Evolutionary conservation across 1,139 yeast species (phyloP).

Genomic region (Geotrichum aggregatum): DNA sequence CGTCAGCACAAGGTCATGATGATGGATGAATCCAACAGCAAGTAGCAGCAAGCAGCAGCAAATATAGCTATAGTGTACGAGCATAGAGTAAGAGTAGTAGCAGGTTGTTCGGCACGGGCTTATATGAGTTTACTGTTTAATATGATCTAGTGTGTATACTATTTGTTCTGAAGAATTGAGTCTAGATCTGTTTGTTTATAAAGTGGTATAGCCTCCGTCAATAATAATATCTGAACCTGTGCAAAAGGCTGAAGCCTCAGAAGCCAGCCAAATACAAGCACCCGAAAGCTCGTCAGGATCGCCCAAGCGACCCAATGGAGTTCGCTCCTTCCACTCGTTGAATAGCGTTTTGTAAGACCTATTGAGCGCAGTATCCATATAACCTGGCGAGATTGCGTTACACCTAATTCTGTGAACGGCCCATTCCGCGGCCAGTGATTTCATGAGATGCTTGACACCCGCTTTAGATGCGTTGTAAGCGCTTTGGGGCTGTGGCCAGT

Average conservation of each 20-base stretch:
- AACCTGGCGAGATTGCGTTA: conserved; percentile 56
- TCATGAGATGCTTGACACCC: conserved; percentile 52
- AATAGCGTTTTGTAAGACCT: conserved; percentile 48
- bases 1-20: too few species aligned
- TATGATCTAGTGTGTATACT: too few species aligned
- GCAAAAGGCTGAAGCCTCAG: conserved; percentile 59
- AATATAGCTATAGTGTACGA: too few species aligned
- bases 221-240: conserved; percentile 64
- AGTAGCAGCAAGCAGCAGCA: too few species aligned
- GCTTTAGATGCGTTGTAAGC: conserved; percentile 60
- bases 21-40: too few species aligned
- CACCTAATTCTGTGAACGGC: conserved; percentile 51
- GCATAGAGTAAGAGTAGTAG: too few species aligned
- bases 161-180: too few species aligned
- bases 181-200: conserved; percentile 25
- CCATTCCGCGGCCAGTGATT: conserved; percentile 58
- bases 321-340: conserved; percentile 54
- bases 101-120: too few species aligned
- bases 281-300: conserved; percentile 65
- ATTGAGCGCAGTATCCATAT: conserved; percentile 55
- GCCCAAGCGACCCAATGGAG: conserved; percentile 67
- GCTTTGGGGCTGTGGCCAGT: conserved; percentile 61
- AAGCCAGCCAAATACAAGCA: conserved; percentile 62
- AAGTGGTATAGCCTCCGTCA: conserved; percentile 60
- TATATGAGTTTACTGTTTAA: too few species aligned